phyloP scores from a whole-genome alignment of 805 yeast species.

The Barnettozyma pratensis region DNA sequence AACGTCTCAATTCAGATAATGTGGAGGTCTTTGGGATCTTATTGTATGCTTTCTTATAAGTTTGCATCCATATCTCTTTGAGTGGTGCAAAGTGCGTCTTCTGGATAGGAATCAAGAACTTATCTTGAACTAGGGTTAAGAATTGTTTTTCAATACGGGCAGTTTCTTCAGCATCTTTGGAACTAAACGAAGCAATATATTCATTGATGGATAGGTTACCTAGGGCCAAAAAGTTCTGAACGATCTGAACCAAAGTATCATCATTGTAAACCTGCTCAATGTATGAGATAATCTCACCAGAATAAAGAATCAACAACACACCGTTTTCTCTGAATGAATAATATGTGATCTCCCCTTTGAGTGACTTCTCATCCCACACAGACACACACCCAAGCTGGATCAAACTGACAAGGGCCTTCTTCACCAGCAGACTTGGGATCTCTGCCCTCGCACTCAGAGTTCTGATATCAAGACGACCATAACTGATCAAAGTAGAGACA shows the following conservation, averaged over 20 bases:
- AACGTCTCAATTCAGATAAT: constrained; percentile 50
- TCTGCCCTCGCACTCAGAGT: constrained; percentile 47
- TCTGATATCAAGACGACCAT: constrained; percentile 57
- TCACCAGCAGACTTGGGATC: constrained; percentile 46
- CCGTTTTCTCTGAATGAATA: constrained; percentile 66
- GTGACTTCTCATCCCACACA: constrained; percentile 47
- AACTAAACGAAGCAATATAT: constrained; percentile 31
- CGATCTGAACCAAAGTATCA: constrained; percentile 47
- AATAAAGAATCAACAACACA: constrained; percentile 55
- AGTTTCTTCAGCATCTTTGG: constrained; percentile 23
- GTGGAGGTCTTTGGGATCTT: constrained; percentile 33
- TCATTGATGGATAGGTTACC: constrained; percentile 64
- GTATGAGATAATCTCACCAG: constrained; percentile 67
- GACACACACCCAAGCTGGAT: constrained; percentile 75
- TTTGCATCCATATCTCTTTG: constrained; percentile 34
- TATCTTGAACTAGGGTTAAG: constrained; percentile 40
- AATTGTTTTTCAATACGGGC: constrained; percentile 34
- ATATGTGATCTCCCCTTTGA: constrained; percentile 30
- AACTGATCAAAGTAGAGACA: constrained; percentile 53
- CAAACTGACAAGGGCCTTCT: constrained; percentile 66
- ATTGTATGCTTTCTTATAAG: constrained; percentile 36
- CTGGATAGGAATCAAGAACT: constrained; percentile 46
- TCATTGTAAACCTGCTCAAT: constrained; percentile 39
- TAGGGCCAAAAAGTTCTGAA: constrained; percentile 62
- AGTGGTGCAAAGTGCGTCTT: constrained; percentile 31